Evolutionary conservation across 1,284 basidiomycete genomes (phyloP).

Genomic region (Fomitopsis palustris): DNA sequence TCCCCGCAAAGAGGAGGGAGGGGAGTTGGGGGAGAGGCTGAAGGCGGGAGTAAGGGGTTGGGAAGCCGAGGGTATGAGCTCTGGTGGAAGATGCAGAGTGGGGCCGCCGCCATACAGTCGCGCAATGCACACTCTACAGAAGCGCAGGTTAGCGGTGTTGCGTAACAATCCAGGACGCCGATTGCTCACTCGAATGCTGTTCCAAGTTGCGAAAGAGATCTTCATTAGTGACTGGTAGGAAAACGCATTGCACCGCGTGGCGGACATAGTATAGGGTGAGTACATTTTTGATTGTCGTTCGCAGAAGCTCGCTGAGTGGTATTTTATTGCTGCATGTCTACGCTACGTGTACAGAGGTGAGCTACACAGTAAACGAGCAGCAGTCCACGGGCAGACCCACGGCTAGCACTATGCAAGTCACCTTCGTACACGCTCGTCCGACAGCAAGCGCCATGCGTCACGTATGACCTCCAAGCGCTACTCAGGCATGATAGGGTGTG

Average conservation of each 20-base stretch:
- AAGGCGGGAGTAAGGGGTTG: conserved; percentile 73
- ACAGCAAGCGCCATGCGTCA: neutral
- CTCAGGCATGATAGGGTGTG: no score
- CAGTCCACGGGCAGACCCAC: conserved; percentile 1
- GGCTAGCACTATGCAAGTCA: neutral
- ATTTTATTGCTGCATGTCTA: neutral
- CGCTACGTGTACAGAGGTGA: conserved; percentile 5
- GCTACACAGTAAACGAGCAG: conserved; percentile 2
- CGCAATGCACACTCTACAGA: conserved; percentile 71
- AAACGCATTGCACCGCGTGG: neutral
- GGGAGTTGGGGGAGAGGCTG: conserved; percentile 14
- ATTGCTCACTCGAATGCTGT: conserved; percentile 39
- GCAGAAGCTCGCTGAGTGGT: neutral
- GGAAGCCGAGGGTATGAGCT: conserved; percentile 60
- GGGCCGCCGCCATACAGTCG: conserved; percentile 87
- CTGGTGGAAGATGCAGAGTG: conserved; percentile 60
- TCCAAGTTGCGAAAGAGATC: neutral
- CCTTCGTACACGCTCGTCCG: neutral
- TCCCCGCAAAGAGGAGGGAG: conserved; percentile 18
- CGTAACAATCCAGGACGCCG: neutral
- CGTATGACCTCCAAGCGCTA: neutral
- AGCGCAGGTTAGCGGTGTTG: neutral
- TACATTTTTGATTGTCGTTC: no score
- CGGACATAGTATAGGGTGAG: no score
- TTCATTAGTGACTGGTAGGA: neutral